Percentiles rank a stretch among this genome's conserved stretches.
Evolutionary conservation across 2,329 filamentous ascomycete genomes (phyloP).

Genomic region (Curvularia sp.): DNA sequence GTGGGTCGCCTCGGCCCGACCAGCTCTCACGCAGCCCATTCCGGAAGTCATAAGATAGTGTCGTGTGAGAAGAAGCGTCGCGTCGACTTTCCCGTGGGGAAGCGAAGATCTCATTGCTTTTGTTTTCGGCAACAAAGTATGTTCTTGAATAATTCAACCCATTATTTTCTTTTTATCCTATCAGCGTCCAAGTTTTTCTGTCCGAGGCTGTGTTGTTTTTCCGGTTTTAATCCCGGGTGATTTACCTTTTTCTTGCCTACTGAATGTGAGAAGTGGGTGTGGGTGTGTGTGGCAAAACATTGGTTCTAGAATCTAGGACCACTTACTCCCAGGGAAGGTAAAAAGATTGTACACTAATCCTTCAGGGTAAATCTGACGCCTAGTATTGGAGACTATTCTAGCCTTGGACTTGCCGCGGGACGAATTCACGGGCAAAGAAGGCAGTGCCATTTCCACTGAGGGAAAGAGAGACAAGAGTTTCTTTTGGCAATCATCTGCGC

Average conservation of each 20-base stretch:
- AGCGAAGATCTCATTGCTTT: conserved; percentile 3
- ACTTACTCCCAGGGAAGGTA: not conserved
- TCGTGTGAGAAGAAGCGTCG: conserved; percentile 3
- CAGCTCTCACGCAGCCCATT: not conserved
- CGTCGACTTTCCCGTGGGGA: conserved; percentile 6
- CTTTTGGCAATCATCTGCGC: too few species aligned
- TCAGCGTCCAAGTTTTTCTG: not conserved
- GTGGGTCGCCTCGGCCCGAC: conserved; percentile 7
- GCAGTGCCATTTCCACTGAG: too few species aligned
- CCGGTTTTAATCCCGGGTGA: not conserved
- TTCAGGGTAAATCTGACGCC: not conserved
- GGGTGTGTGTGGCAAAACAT: not conserved
- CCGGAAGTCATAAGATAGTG: conserved; percentile 13
- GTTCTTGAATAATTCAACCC: not conserved
- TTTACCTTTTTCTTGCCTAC: not conserved
- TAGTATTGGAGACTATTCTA: not conserved
- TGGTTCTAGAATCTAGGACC: not conserved
- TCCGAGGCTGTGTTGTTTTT: not conserved
- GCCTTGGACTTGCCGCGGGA: too few species aligned
- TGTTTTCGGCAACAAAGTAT: not conserved
- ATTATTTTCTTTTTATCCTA: not conserved
- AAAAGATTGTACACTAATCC: not conserved
- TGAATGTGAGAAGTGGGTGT: not conserved
- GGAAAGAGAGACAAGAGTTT: too few species aligned
- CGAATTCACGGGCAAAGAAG: too few species aligned